phyloP scores from a whole-genome alignment of 2,329 filamentous ascomycete species.

The Mycosphaerelloides madeirae region DNA sequence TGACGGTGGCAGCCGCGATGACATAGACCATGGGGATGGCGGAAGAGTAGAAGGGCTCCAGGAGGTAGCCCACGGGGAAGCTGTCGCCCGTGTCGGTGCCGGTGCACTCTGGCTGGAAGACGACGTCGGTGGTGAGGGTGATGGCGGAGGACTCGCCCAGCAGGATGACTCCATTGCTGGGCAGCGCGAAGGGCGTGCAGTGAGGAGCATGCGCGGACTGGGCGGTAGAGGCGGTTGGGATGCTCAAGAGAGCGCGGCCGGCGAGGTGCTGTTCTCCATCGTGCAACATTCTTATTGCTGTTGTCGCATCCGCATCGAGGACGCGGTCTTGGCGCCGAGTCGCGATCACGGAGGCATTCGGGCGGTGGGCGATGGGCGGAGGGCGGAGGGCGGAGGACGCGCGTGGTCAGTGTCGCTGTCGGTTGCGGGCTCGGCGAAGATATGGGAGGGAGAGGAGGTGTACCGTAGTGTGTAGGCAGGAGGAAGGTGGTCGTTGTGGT shows the following conservation, averaged over 20 bases:
- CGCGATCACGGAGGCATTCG: conserved; percentile 16
- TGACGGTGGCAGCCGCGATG: conserved; percentile 82
- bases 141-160: conserved; percentile 51
- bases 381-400: neutral
- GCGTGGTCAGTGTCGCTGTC: neutral
- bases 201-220: conserved; percentile 31
- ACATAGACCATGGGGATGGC: conserved; percentile 91
- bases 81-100: conserved; percentile 39
- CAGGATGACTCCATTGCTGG: conserved; percentile 53
- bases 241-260: conserved; percentile 32
- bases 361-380: conserved; percentile 9
- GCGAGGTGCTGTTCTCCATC: conserved; percentile 12
- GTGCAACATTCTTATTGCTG: conserved; percentile 12
- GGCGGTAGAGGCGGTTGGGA: conserved; percentile 21
- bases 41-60: conserved; percentile 88
- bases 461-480: too few relatives aligned
- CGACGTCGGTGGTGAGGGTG: conserved; percentile 55
- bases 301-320: conserved; percentile 13
- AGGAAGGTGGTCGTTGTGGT: too few relatives aligned
- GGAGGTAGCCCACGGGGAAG: conserved; percentile 59
- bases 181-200: conserved; percentile 60
- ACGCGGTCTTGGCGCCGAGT: conserved; percentile 17
- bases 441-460: too few relatives aligned
- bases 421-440: too few relatives aligned
- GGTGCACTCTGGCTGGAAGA: conserved; percentile 57